Conservation (phyloP, 2,329 filamentous ascomycete species). For the Cytospora leucostoma region DNA sequence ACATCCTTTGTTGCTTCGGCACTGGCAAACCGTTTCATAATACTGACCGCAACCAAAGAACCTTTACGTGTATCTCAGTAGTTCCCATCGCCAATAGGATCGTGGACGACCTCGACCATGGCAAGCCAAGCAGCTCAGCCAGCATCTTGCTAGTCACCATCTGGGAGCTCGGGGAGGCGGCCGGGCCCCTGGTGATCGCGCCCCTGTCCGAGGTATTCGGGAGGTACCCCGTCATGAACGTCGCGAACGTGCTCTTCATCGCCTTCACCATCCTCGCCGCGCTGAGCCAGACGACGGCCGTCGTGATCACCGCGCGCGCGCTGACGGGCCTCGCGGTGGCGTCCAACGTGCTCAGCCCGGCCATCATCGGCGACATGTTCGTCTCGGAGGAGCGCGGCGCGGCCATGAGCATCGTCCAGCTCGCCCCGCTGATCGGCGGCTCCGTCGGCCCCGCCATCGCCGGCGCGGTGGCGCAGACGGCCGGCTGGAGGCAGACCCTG, state of each 20-base stretch:
- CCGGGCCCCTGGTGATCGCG: conserved; percentile 61
- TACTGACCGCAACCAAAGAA: conserved; percentile 39
- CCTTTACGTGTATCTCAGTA: conserved; percentile 59
- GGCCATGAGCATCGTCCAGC: conserved; percentile 58
- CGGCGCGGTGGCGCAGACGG: conserved; percentile 54
- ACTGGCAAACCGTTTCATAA: too few species aligned
- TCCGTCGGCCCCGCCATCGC: conserved; percentile 58
- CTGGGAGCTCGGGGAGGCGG: conserved; percentile 67
- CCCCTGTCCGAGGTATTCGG: conserved; percentile 64
- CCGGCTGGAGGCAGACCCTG: conserved; percentile 57
- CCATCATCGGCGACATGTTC: conserved; percentile 66
- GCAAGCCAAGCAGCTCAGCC: conserved; percentile 46
- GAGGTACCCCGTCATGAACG: conserved; percentile 56
- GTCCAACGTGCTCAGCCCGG: conserved; percentile 63
- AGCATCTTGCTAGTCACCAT: conserved; percentile 68
- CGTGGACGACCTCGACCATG: conserved; percentile 47
- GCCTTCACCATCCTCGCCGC: conserved; percentile 50
- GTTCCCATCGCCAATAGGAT: conserved; percentile 56
- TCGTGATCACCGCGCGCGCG: conserved; percentile 56
- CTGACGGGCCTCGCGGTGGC: conserved; percentile 65
- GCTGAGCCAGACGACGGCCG: conserved; percentile 45
- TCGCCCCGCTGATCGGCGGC: conserved; percentile 60
- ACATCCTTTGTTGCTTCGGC: not conserved
- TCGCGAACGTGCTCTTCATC: conserved; percentile 54
- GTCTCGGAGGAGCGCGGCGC: conserved; percentile 56